Evolutionary conservation across 371 early-diverging fungal species (phyloP), one percentile per base, ranked within the genome.

Genomic region (Mucor indicus): DNA sequence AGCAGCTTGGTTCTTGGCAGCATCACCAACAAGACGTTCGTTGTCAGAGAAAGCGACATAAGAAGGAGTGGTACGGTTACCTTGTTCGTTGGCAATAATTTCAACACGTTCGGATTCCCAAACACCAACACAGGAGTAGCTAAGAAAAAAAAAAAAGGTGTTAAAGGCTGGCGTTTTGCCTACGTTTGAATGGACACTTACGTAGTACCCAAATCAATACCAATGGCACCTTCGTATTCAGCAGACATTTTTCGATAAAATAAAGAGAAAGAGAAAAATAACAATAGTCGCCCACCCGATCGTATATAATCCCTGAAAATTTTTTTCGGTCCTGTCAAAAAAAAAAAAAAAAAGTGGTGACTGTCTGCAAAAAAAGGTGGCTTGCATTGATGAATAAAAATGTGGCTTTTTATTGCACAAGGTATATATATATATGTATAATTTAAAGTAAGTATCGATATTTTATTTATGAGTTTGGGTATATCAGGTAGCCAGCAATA

Each of bases 31-130:
- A 40, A 91, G 77, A 75, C 91, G 84, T 75, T 87, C 90, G 42
- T 68, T 60, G 45, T 90, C 90, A 55, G 91, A 79, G 83, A 93
- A 94, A 47, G 84, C 92, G 43, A 94, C 94, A 56, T 93, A 90
- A 20, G 92, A 91, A 45, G 95, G 97, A 39, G 93, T 93, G 43
- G 90, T 93, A 51, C 91, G 81, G 79, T 91, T 89, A 67, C 95
- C 95, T 73, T 92, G 90, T 67, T 84, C 87, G 79, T 95, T 93
- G 74, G 92, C 87, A 67, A 90, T 57, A 57, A 90, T 85, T 76
- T 90, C 90, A 51, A 89, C 90, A 45, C 80, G 73, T 38, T 78
- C 80, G 51, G 76, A 63, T 60, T 80, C 75, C 67, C 85, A 74
- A 35, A 87, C 75, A 62, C 84, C 81, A 57, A 83, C 84, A 63